These are phyloP conservation scores for Dothidotthia symphoricarpi DNA, from an alignment of 2,329 filamentous ascomycete genomes.

Conservation along the genomic window DNA sequence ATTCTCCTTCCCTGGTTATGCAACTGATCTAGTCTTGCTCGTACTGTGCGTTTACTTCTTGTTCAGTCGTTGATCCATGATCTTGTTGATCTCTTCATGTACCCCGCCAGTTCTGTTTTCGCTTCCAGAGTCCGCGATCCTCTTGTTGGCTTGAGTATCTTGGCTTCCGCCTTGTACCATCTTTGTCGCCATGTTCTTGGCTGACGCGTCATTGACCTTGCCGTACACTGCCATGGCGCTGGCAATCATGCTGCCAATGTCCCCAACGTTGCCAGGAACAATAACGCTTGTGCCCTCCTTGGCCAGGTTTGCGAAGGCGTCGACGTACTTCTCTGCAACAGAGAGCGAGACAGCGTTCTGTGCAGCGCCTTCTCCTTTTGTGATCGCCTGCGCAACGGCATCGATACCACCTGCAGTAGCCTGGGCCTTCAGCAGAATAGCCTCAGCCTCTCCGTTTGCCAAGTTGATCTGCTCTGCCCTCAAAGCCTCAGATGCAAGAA, in stretches of 20 bases:
- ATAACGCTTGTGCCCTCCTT: slow-evolving; percentile 95
- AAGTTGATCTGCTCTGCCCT: slow-evolving; percentile 89
- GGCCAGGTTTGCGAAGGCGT: slow-evolving; percentile 86
- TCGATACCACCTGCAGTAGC: slow-evolving; percentile 89
- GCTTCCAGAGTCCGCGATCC: slow-evolving; percentile 35
- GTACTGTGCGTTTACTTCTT: slow-evolving; percentile 19
- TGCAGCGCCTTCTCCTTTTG: slow-evolving; percentile 69
- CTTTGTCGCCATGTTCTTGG: slow-evolving; percentile 62
- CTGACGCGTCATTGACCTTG: slow-evolving; percentile 81
- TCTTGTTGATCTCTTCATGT: slow-evolving; percentile 34
- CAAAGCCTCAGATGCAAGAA: slow-evolving; percentile 89
- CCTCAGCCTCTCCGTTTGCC: slow-evolving; percentile 89
- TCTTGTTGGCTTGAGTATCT: slow-evolving; percentile 24
- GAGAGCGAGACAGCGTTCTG: slow-evolving; percentile 81
- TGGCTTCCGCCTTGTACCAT: slow-evolving; percentile 16
- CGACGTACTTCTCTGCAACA: slow-evolving; percentile 97
- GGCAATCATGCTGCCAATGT: slow-evolving; percentile 95
- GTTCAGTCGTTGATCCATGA: slow-evolving; percentile 38
- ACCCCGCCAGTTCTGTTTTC: slow-evolving; percentile 25
- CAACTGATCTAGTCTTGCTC: background rate
- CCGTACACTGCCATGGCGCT: slow-evolving; percentile 94
- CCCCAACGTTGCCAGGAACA: slow-evolving; percentile 93
- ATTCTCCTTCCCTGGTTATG: too few relatives aligned
- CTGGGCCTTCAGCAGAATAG: slow-evolving; percentile 78
- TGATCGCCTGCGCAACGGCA: slow-evolving; percentile 74